phyloP scores from a whole-genome alignment of 345 rosid genomes.

The Aquilaria sinensis region DNA sequence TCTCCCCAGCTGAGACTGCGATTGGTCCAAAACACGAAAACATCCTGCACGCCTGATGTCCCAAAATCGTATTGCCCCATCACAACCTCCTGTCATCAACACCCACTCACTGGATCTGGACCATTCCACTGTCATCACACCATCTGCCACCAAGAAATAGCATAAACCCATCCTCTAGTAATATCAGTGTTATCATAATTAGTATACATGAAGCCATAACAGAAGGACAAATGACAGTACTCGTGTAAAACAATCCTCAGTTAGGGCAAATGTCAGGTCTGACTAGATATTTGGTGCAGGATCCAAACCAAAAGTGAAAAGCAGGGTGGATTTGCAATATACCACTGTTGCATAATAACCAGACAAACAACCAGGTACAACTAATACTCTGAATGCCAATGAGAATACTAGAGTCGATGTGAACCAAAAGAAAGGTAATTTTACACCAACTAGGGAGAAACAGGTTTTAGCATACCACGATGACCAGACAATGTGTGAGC shows the following conservation, averaged over 20 bases:
- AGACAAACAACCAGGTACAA: no score
- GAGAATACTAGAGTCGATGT: no score
- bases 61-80: conserved; percentile 98
- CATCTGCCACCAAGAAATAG: conserved; percentile 47
- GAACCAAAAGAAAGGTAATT: neutral
- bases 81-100: conserved; percentile 89
- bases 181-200: neutral
- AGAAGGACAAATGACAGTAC: neutral
- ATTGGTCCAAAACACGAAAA: conserved; percentile 79
- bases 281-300: no score
- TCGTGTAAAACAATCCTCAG: no score
- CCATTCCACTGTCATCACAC: conserved; percentile 95
- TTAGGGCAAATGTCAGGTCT: no score
- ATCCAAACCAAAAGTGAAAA: no score
- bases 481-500: conserved; percentile 94
- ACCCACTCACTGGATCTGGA: conserved; percentile 93
- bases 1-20: conserved; percentile 79
- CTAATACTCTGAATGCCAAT: no score
- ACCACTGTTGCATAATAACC: no score
- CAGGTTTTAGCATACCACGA: conserved; percentile 51
- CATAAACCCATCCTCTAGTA: neutral
- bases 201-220: neutral
- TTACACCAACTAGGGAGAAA: neutral
- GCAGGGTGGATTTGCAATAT: no score
- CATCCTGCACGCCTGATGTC: conserved; percentile 96